A percentile compares a stretch with the other conserved stretches of the same genome.
phyloP scores from a whole-genome alignment of 2,329 filamentous ascomycete genomes.

The Trichoderma harzianum region DNA sequence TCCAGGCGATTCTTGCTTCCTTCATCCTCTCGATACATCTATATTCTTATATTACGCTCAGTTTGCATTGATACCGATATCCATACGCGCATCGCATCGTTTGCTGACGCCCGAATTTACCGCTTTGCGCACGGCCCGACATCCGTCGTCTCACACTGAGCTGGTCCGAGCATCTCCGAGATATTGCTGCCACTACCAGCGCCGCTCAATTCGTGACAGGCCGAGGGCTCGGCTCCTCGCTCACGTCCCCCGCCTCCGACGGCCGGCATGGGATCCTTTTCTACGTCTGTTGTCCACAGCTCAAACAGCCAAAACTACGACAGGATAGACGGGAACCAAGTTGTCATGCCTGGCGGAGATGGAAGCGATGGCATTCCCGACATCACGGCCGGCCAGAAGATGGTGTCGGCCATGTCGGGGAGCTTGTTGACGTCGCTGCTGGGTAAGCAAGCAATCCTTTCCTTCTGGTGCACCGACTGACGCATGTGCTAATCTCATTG shows the following conservation, averaged over 20 bases:
- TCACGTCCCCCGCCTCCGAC: slow-evolving; percentile 5
- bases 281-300: slow-evolving; percentile 13
- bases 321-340: slow-evolving; percentile 30
- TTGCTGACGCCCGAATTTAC: not conserved
- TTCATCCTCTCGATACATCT: not conserved
- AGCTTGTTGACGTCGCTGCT: slow-evolving; percentile 86
- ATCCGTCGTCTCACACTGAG: not conserved
- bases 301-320: slow-evolving; percentile 28
- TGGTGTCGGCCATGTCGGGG: slow-evolving; percentile 88
- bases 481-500: not conserved
- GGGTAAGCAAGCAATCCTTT: slow-evolving; percentile 52
- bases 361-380: slow-evolving; percentile 48
- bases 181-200: not conserved
- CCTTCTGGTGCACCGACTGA: not conserved
- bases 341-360: slow-evolving; percentile 27
- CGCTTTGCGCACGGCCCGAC: not conserved
- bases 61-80: not conserved
- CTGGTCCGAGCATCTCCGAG: slow-evolving; percentile 17
- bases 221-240: slow-evolving; percentile 16
- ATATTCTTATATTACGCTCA: not conserved
- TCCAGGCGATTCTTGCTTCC: not conserved
- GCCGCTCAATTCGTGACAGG: not conserved
- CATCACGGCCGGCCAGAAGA: slow-evolving; percentile 83
- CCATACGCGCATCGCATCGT: not conserved
- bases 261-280: slow-evolving; percentile 21